Percentiles rank a stretch among this genome's conserved stretches.
phyloP scores from a whole-genome alignment of 106 monocot species.

The Apostasia ramifera region DNA sequence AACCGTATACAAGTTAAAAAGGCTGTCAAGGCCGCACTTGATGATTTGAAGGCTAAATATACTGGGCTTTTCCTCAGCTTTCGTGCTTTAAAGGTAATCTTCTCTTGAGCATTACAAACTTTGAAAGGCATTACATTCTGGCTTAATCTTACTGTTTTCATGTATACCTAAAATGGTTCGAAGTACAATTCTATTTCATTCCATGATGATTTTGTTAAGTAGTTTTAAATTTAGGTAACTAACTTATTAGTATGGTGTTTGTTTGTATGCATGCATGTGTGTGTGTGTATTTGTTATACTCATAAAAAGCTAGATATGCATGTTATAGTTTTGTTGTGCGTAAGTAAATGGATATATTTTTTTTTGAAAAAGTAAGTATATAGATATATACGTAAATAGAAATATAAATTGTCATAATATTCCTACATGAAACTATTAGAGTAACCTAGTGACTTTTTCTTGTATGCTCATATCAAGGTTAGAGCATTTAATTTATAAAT shows the following conservation, averaged over 20 bases:
- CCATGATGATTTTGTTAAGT: background rate
- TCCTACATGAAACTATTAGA: too few species aligned
- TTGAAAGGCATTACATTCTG: background rate
- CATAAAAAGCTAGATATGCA: too few species aligned
- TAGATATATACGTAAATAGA: too few species aligned
- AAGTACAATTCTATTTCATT: background rate
- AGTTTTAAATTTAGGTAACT: too few species aligned
- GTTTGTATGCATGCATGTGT: background rate
- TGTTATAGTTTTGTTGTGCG: too few species aligned
- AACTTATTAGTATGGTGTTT: too few species aligned
- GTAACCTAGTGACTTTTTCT: too few species aligned
- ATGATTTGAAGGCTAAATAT: slow-evolving; percentile 58
- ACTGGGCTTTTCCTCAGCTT: slow-evolving; percentile 44
- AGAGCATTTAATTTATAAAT: too few species aligned
- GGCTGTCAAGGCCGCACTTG: slow-evolving; percentile 58
- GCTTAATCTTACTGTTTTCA: background rate
- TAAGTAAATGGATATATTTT: too few species aligned
- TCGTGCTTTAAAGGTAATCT: slow-evolving; percentile 42
- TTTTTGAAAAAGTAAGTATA: too few species aligned
- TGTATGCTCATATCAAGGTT: too few species aligned
- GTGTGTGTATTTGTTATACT: background rate
- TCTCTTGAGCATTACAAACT: background rate
- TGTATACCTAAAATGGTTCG: background rate
- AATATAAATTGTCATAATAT: too few species aligned
- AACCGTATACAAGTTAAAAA: slow-evolving; percentile 42